A percentile compares a stretch with the other conserved stretches of the same genome.
phyloP scores from a whole-genome alignment of 257 asterid species.

The Solanum lignicaule region DNA sequence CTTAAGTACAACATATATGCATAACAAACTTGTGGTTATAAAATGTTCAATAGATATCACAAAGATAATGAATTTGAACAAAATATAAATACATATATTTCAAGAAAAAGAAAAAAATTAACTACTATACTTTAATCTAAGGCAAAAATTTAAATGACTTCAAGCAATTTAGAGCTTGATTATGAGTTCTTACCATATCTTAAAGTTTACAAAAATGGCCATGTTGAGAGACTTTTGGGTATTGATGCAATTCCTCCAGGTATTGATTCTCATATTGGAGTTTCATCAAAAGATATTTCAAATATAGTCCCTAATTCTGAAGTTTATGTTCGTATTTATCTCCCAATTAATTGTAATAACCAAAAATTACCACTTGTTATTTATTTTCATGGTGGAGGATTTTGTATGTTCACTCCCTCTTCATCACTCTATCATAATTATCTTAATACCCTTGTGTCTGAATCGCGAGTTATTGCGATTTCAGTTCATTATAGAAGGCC shows the following conservation, averaged over 20 bases:
- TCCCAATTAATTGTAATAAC: conserved; percentile 5
- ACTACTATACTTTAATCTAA: background rate
- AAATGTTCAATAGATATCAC: background rate
- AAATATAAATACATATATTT: background rate
- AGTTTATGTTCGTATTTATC: conserved; percentile 20
- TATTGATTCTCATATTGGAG: conserved; percentile 3
- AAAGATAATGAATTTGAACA: background rate
- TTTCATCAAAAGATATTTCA: conserved; percentile 30
- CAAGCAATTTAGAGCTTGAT: conserved; percentile 1
- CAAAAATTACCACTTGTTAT: conserved; percentile 27
- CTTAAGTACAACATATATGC: background rate
- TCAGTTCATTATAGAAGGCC: conserved; percentile 34
- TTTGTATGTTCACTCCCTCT: conserved; percentile 18
- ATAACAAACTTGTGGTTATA: background rate
- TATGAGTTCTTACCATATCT: conserved; percentile 14
- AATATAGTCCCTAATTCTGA: conserved; percentile 7
- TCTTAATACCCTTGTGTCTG: conserved; percentile 17
- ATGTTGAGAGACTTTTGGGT: conserved; percentile 15
- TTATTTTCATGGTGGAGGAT: conserved; percentile 40
- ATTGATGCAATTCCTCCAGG: conserved; percentile 22
- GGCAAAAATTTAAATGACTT: background rate
- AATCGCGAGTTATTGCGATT: conserved; percentile 17
- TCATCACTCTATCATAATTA: conserved; percentile 14
- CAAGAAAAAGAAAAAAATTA: too few species aligned
- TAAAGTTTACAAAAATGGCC: conserved; percentile 28